These are phyloP conservation scores for Astragalus glycyphyllos DNA, from an alignment of 306 rosid species.

Conservation along the genomic window DNA sequence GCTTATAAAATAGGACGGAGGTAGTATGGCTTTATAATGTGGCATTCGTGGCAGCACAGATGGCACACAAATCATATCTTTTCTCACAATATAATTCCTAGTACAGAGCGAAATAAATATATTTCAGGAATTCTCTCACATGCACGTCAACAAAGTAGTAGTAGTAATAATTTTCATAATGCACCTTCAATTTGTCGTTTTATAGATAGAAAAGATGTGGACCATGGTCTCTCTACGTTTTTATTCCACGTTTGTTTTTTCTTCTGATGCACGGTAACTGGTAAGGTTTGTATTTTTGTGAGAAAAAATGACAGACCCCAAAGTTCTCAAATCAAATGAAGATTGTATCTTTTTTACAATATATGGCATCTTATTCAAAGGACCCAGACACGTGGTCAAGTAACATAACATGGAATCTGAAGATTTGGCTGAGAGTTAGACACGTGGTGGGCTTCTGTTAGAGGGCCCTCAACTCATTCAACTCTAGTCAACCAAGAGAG, in stretches of 20 bases:
- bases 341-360: no score
- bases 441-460: no score
- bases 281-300: constrained; percentile 23
- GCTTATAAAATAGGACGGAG: no score
- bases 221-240: constrained; percentile 14
- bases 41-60: background rate
- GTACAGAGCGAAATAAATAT: constrained; percentile 31
- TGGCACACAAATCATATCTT: constrained; percentile 10
- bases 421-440: no score
- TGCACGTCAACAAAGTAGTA: constrained; percentile 41
- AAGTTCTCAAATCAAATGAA: constrained; percentile 1
- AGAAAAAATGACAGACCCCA: constrained; percentile 37
- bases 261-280: no score
- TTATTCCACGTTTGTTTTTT: background rate
- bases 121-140: constrained; percentile 17
- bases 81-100: constrained; percentile 46
- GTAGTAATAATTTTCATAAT: constrained; percentile 28
- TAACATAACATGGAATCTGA: no score
- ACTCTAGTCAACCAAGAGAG: no score
- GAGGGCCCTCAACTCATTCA: no score
- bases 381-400: no score
- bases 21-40: no score
- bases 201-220: constrained; percentile 6
- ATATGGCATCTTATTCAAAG: no score
- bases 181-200: constrained; percentile 33